Base-by-base conservation (phyloP, 164 flowering plant species). In the Annona cherimola region DNA sequence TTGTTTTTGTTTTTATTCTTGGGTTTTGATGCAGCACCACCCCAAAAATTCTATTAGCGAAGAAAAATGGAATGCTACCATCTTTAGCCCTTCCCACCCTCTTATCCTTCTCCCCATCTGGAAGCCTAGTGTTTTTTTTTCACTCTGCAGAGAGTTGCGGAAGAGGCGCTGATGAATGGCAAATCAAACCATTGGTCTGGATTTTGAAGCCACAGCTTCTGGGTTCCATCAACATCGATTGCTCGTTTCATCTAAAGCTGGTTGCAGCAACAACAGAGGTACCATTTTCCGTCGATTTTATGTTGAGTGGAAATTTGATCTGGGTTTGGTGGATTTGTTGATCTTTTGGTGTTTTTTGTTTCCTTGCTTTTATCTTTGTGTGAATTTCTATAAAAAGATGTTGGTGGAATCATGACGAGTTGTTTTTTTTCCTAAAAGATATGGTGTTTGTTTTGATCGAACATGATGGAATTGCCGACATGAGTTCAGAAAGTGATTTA, bases 311-410 rank as follows among this genome's bases (percentile, higher is more conserved):
- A 60, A 60, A 18, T 18, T 60, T 19, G 19, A 20, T 16, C 7
- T 18, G 63, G 35, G 63, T 60, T 18, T 18, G 16, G 16, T 19
- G 26, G 18, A 60, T 60, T 60, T 19, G 16, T 5, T 61, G 0
- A 5, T 50, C 7, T 4, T 46, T 61, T 4, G 63, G 54, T 69
- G 26, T 61, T 50, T 50, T 16, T 50, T 50, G 57, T 50, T 50
- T 26, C 35, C 35, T 26, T 26, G 35, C 35, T 26, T 26, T 26
- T 26, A 26, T 26, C 35, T 26, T 81, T 93, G 99, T 80, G 84
- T 88, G 82, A 98, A 93, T 84, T 89, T 96, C 69, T 93, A 92
- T 4, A 78, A 86, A 41, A 96, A 74, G 98, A 94, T 50, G 57
- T 50, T 5, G 9, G 14, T 50, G 14, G 14, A 50, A 7, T 50